A percentile compares a stretch with the other conserved stretches of the same genome.
Evolutionary conservation across 768 basidiomycete genomes (phyloP).

Genomic region (Trametes cinnabarina): DNA sequence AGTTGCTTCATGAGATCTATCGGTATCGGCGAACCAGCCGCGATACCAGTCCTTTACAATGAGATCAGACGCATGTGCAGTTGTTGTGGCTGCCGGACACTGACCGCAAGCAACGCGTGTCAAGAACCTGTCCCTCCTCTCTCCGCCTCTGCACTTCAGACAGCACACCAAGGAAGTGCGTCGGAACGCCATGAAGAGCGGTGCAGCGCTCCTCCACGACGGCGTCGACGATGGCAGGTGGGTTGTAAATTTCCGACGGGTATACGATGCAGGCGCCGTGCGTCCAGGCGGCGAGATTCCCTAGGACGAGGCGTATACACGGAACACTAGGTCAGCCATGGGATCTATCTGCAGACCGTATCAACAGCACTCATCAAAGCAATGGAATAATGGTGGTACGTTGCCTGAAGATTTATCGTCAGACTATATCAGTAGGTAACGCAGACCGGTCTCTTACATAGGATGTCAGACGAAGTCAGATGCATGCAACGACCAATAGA

Average conservation of each 20-base stretch:
- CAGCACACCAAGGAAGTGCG: conserved; percentile 77
- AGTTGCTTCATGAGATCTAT: conserved; percentile 77
- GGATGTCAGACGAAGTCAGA: conserved; percentile 59
- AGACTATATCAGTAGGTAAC: not conserved
- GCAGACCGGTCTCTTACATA: conserved; percentile 48
- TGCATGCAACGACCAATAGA: conserved; percentile 72
- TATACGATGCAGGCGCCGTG: conserved; percentile 76
- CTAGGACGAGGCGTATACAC: conserved; percentile 67
- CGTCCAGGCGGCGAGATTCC: conserved; percentile 76
- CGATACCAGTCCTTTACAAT: conserved; percentile 68
- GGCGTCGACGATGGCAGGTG: conserved; percentile 66
- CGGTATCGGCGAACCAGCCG: conserved; percentile 76
- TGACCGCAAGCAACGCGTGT: conserved; percentile 57
- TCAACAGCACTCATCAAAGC: conserved; percentile 72
- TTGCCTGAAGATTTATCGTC: conserved; percentile 51
- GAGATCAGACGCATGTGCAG: not conserved
- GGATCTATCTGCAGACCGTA: not conserved
- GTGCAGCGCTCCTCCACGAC: conserved; percentile 70
- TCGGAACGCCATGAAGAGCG: conserved; percentile 81
- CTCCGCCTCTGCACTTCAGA: conserved; percentile 60
- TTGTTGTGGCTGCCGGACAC: conserved; percentile 5
- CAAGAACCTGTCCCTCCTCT: conserved; percentile 42
- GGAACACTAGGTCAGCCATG: not conserved
- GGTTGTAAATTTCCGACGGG: conserved; percentile 62
- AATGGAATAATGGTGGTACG: conserved; percentile 82